A percentile compares a stretch with the other conserved stretches of the same genome.
phyloP scores from a whole-genome alignment of 306 rosid species.

The Boehmeria nivea region DNA sequence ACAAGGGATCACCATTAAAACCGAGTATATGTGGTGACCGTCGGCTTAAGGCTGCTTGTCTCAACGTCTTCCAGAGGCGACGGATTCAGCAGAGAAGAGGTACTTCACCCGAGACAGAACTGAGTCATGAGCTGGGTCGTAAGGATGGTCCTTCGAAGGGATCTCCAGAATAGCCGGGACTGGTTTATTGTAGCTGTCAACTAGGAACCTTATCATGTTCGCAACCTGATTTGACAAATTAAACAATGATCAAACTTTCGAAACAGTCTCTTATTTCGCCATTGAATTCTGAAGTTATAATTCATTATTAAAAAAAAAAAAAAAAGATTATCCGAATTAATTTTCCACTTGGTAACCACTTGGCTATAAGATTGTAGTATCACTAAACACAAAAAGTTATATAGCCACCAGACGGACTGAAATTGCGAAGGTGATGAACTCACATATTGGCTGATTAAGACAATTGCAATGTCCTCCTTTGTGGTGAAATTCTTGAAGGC shows the following conservation, averaged over 20 bases:
- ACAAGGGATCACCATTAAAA: neutral
- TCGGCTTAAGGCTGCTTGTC: neutral
- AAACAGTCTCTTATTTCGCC: no score
- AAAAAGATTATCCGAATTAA: no score
- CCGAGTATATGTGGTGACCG: no score
- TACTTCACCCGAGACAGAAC: constrained; percentile 88
- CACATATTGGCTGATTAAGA: constrained; percentile 93
- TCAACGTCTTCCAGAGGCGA: constrained; percentile 69
- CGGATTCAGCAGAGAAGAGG: constrained; percentile 82
- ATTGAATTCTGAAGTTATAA: no score
- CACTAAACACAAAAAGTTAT: no score
- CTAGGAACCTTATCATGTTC: constrained; percentile 87
- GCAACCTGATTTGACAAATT: constrained; percentile 62
- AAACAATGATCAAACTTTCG: constrained; percentile 5
- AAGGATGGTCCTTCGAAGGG: constrained; percentile 94
- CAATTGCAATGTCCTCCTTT: constrained; percentile 76
- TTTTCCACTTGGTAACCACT: no score
- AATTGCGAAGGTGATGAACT: no score
- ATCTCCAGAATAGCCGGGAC: constrained; percentile 91
- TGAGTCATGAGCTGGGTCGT: constrained; percentile 88
- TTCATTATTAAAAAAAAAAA: no score
- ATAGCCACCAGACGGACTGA: neutral
- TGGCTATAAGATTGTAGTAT: no score
- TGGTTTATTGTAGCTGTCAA: constrained; percentile 86
- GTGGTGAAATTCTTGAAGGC: constrained; percentile 87